Evolutionary conservation across 805 yeast species (phyloP).

Genomic region (Saturnispora sekii): DNA sequence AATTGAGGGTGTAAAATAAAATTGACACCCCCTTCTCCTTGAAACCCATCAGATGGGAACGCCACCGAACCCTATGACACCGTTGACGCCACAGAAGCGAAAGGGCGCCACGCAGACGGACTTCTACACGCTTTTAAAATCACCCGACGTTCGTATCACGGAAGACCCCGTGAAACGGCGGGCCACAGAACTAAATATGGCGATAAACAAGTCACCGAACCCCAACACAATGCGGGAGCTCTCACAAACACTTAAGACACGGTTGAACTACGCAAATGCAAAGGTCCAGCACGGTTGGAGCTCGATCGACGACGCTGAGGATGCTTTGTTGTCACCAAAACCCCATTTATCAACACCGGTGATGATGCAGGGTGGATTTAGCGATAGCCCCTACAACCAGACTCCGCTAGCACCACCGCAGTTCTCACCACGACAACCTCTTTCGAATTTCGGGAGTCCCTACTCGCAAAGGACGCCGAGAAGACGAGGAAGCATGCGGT

Average conservation of each 20-base stretch:
- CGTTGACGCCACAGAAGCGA: slow-evolving; percentile 25
- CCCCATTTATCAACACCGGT: slow-evolving; percentile 4
- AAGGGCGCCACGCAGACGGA: slow-evolving; percentile 16
- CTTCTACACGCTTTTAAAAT: slow-evolving; percentile 27
- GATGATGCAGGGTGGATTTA: background rate
- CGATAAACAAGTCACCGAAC: slow-evolving; percentile 18
- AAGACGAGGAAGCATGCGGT: slow-evolving; percentile 15
- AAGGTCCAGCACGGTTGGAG: slow-evolving; percentile 31
- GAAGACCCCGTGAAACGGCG: slow-evolving; percentile 20
- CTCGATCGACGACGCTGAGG: slow-evolving; percentile 23
- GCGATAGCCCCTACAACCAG: background rate
- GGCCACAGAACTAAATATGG: slow-evolving; percentile 25
- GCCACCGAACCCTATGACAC: slow-evolving; percentile 23
- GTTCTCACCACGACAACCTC: slow-evolving; percentile 7
- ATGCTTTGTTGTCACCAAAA: slow-evolving; percentile 12
- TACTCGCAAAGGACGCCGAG: background rate
- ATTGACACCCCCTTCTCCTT: slow-evolving; percentile 11
- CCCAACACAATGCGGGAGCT: slow-evolving; percentile 28
- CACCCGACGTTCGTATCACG: slow-evolving; percentile 23
- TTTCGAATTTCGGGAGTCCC: background rate
- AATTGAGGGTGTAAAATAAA: background rate
- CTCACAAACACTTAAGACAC: slow-evolving; percentile 27
- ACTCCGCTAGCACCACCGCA: slow-evolving; percentile 6
- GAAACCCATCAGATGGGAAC: slow-evolving; percentile 25
- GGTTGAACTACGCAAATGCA: slow-evolving; percentile 29